These are phyloP conservation scores for Fusarium euwallaceae DNA, from an alignment of 2,329 filamentous ascomycete species.

Conservation along the genomic window DNA sequence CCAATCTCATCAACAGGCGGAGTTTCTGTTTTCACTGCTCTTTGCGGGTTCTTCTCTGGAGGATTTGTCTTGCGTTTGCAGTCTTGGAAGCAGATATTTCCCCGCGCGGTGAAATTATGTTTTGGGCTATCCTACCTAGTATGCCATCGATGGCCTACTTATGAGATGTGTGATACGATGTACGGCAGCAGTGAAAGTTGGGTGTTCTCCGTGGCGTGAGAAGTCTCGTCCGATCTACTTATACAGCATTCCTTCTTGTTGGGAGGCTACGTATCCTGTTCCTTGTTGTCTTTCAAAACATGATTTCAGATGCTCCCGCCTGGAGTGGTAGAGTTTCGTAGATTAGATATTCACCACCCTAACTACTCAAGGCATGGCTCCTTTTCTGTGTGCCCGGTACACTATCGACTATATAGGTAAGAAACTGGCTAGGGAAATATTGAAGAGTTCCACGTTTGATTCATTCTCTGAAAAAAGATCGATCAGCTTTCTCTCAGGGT, in stretches of 20 bases:
- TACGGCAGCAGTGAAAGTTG: background rate
- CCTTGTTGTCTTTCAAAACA: background rate
- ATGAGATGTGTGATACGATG: background rate
- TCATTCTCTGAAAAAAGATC: too few relatives aligned
- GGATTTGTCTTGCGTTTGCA: background rate
- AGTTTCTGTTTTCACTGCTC: background rate
- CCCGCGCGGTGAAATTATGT: background rate
- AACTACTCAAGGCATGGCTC: too few relatives aligned
- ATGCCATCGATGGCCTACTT: background rate
- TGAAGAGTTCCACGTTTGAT: too few relatives aligned
- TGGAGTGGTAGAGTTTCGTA: too few relatives aligned
- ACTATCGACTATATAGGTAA: too few relatives aligned
- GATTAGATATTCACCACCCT: too few relatives aligned
- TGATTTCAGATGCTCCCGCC: too few relatives aligned
- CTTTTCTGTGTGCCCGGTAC: too few relatives aligned
- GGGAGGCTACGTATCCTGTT: background rate
- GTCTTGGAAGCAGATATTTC: background rate
- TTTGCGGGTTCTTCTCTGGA: background rate
- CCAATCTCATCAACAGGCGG: background rate
- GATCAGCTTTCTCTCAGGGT: too few relatives aligned
- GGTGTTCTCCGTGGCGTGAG: background rate
- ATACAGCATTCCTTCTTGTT: background rate
- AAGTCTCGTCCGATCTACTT: background rate
- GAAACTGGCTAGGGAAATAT: too few relatives aligned
- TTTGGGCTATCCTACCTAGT: background rate